Conservation (phyloP, 192 early-diverging fungal species). For the Pilaira anomala region DNA sequence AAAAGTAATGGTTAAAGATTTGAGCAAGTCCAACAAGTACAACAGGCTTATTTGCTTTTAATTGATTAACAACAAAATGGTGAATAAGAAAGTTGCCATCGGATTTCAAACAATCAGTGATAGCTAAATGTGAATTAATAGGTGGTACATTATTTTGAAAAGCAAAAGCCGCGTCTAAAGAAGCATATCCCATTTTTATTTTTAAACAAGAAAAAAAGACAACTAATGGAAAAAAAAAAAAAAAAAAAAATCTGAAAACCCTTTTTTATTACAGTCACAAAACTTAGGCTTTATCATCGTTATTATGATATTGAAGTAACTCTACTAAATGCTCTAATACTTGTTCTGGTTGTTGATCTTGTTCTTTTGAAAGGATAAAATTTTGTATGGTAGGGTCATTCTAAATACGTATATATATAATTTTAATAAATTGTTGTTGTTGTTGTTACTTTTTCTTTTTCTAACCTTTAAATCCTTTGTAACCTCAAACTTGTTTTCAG, state of each 20-base stretch:
- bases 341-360: neutral
- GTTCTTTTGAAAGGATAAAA: neutral
- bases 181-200: slow-evolving; percentile 45
- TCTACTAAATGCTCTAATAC: neutral
- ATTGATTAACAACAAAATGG: slow-evolving; percentile 58
- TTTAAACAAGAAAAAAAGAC: neutral
- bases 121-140: slow-evolving; percentile 42
- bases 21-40: slow-evolving; percentile 55
- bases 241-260: neutral
- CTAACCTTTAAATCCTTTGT: neutral
- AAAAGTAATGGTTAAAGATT: slow-evolving; percentile 57
- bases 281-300: neutral
- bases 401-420: neutral
- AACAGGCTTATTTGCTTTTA: slow-evolving; percentile 52
- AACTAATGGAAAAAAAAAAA: slow-evolving; percentile 1
- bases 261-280: neutral
- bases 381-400: neutral
- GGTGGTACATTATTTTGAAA: slow-evolving; percentile 45
- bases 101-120: slow-evolving; percentile 53
- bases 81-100: slow-evolving; percentile 60
- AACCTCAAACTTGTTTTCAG: neutral
- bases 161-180: slow-evolving; percentile 44
- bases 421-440: neutral
- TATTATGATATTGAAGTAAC: neutral
- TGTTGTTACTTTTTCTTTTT: neutral